phyloP scores from a whole-genome alignment of 768 basidiomycete species.

The Pisolithus albus region DNA sequence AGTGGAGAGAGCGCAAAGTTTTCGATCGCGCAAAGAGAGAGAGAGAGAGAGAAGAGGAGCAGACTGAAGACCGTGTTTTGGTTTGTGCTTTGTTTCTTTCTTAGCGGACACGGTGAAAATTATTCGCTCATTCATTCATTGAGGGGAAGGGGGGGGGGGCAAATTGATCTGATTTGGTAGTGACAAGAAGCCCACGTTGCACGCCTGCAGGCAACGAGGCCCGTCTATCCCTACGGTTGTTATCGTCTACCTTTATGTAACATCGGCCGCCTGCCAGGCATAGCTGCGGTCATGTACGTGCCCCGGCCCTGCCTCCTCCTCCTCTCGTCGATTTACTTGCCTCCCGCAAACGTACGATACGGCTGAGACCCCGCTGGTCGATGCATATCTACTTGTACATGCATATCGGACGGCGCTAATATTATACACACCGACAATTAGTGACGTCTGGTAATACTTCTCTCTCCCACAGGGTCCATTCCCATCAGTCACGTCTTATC shows the following conservation, averaged over 20 bases:
- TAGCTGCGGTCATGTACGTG: no score
- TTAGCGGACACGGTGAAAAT: slow-evolving; percentile 31
- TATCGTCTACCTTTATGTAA: slow-evolving; percentile 43
- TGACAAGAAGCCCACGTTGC: slow-evolving; percentile 51
- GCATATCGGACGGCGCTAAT: no score
- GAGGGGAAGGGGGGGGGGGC: no score
- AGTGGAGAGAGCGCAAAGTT: slow-evolving; percentile 23
- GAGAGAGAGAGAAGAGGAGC: slow-evolving; percentile 37
- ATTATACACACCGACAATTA: no score
- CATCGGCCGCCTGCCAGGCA: not conserved
- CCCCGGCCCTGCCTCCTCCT: no score
- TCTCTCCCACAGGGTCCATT: slow-evolving; percentile 27
- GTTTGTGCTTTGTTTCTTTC: slow-evolving; percentile 43
- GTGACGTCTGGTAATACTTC: not conserved
- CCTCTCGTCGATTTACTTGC: no score
- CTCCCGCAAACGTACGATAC: no score
- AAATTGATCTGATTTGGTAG: slow-evolving; percentile 45
- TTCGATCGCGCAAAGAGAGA: slow-evolving; percentile 40
- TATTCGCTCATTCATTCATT: slow-evolving; percentile 18
- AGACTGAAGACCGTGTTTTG: slow-evolving; percentile 42
- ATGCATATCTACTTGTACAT: no score
- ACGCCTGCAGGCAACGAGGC: slow-evolving; percentile 62
- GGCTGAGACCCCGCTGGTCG: not conserved
- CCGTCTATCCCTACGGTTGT: slow-evolving; percentile 27
- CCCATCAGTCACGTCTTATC: slow-evolving; percentile 52